phyloP scores from a whole-genome alignment of 768 basidiomycete genomes.

The Suillus fuscotomentosus region DNA sequence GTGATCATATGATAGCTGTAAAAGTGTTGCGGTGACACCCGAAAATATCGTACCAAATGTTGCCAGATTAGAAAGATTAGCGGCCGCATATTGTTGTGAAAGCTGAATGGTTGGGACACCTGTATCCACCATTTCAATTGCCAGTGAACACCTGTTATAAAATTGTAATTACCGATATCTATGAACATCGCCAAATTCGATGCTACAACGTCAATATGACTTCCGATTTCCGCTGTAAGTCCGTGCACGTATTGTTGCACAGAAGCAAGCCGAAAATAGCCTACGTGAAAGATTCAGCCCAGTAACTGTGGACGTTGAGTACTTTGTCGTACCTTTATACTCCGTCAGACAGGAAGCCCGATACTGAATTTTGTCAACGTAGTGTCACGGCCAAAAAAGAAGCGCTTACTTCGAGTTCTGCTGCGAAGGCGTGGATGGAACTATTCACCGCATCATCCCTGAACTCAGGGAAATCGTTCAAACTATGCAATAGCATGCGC shows the following conservation, averaged over 20 bases:
- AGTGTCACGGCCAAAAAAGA: background rate
- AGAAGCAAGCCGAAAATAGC: constrained; percentile 42
- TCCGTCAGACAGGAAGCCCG: constrained; percentile 43
- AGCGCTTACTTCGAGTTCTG: constrained; percentile 37
- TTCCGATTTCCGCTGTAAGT: constrained; percentile 37
- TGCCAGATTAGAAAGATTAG: constrained; percentile 41
- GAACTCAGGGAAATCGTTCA: constrained; percentile 48
- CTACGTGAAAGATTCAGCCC: constrained; percentile 17
- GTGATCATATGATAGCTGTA: constrained; percentile 37
- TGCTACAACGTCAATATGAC: constrained; percentile 41
- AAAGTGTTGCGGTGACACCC: constrained; percentile 40
- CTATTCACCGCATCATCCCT: constrained; percentile 41
- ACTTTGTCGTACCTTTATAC: constrained; percentile 31
- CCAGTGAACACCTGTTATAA: background rate
- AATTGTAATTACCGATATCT: constrained; percentile 37
- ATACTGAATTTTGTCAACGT: constrained; percentile 27
- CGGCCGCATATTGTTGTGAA: constrained; percentile 39
- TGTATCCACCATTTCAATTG: constrained; percentile 10
- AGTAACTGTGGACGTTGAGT: background rate
- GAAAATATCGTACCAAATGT: constrained; percentile 46
- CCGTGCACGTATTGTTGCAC: constrained; percentile 45
- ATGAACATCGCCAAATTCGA: constrained; percentile 39
- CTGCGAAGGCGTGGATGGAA: constrained; percentile 37
- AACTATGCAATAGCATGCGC: constrained; percentile 37
- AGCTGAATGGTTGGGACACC: constrained; percentile 44